Conservation (phyloP, 2,329 filamentous ascomycete species). For the Clarireedia sp. region DNA sequence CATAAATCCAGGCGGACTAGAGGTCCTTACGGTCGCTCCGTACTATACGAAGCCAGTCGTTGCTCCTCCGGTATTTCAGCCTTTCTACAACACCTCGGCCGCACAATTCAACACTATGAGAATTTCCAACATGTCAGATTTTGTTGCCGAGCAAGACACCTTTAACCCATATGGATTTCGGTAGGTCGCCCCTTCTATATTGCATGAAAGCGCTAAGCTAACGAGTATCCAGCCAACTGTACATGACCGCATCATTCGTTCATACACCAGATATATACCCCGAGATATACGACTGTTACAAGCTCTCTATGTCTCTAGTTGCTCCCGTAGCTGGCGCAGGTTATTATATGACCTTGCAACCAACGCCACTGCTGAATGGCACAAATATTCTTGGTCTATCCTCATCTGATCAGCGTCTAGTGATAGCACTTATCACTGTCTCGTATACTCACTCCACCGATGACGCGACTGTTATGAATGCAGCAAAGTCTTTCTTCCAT, state of each 20-base stretch:
- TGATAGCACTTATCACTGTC: background rate
- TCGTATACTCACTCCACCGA: background rate
- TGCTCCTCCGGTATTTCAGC: background rate
- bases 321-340: background rate
- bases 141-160: background rate
- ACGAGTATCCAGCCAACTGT: background rate
- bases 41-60: background rate
- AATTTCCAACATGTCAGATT: background rate
- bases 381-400: background rate
- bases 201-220: background rate
- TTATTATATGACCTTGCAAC: background rate
- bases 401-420: background rate
- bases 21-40: background rate
- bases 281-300: background rate
- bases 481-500: background rate
- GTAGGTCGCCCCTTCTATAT: background rate
- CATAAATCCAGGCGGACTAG: background rate
- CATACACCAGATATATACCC: background rate
- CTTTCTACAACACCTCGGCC: background rate
- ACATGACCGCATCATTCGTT: background rate
- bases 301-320: background rate
- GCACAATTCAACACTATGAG: background rate
- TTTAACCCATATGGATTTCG: background rate
- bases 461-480: background rate
- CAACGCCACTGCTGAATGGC: background rate